Evolutionary conservation across 139 green algal genomes (phyloP).

Genomic region (Coelastrella sp.): DNA sequence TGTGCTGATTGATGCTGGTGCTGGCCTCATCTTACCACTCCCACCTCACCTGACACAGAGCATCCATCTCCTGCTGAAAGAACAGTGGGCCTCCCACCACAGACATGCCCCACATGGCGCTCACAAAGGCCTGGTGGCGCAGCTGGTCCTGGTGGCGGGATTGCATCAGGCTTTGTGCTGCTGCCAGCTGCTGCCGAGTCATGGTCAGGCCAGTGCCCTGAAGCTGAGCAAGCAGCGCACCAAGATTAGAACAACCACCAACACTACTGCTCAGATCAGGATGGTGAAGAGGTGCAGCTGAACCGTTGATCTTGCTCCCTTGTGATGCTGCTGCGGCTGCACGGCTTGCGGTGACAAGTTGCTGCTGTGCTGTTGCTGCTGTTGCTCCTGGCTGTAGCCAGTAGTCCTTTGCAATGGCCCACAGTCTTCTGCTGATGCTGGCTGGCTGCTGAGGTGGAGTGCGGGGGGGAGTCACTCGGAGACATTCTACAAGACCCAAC

Average conservation of each 20-base stretch:
- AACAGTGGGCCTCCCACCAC: constrained; percentile 50
- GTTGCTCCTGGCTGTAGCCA: constrained; percentile 37
- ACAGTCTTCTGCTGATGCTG: constrained; percentile 10
- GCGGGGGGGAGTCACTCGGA: constrained; percentile 28
- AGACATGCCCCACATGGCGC: constrained; percentile 45
- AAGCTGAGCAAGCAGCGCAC: constrained; percentile 20
- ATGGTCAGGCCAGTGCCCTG: neutral
- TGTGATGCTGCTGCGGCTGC: neutral
- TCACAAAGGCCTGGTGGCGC: constrained; percentile 26
- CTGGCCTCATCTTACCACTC: neutral
- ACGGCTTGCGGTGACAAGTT: neutral
- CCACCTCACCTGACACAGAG: constrained; percentile 28
- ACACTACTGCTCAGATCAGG: neutral
- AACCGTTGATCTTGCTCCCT: no score
- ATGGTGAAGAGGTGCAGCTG: neutral
- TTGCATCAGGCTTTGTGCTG: neutral
- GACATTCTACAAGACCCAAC: constrained; percentile 32
- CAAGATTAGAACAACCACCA: neutral
- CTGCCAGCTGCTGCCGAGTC: constrained; percentile 17
- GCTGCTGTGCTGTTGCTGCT: constrained; percentile 41
- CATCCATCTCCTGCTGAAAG: constrained; percentile 56
- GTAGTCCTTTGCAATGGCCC: constrained; percentile 32
- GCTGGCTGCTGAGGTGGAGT: neutral
- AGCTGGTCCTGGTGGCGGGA: constrained; percentile 18
- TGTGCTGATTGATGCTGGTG: neutral